phyloP scores from a whole-genome alignment of 2,329 filamentous ascomycete genomes.

The Beauveria scarabaeidicola region DNA sequence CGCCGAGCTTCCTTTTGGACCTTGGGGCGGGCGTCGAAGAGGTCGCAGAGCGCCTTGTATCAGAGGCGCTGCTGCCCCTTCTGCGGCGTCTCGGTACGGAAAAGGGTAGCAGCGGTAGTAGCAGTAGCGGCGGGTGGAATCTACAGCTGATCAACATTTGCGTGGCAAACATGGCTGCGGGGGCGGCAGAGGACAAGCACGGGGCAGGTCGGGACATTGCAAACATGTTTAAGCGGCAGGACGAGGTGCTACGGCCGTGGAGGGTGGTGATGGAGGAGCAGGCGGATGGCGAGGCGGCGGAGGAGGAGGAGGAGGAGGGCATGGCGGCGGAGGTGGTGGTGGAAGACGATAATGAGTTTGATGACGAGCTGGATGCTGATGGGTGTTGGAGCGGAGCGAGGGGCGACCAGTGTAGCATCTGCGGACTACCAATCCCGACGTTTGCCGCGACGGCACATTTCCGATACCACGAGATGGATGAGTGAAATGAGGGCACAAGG shows the following conservation, averaged over 20 bases:
- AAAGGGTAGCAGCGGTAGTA: slow-evolving; percentile 36
- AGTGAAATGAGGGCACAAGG: not conserved
- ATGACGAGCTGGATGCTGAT: not conserved
- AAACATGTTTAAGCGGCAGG: slow-evolving; percentile 72
- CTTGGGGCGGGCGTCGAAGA: slow-evolving; percentile 47
- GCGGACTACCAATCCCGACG: slow-evolving; percentile 43
- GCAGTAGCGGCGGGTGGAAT: slow-evolving; percentile 54
- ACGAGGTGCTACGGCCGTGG: slow-evolving; percentile 60
- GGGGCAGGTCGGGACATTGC: slow-evolving; percentile 67
- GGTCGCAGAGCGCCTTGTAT: slow-evolving; percentile 60
- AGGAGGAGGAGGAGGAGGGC: slow-evolving; percentile 18
- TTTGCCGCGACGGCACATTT: slow-evolving; percentile 52
- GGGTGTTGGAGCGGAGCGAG: slow-evolving; percentile 23
- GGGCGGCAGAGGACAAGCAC: slow-evolving; percentile 39
- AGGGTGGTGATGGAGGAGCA: slow-evolving; percentile 39
- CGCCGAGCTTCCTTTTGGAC: slow-evolving; percentile 68
- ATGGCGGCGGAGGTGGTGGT: not conserved
- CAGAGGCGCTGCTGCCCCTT: slow-evolving; percentile 59
- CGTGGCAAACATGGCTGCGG: slow-evolving; percentile 70
- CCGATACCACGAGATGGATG: slow-evolving; percentile 28
- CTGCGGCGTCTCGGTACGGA: slow-evolving; percentile 57
- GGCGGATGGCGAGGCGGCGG: slow-evolving; percentile 11
- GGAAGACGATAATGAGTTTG: slow-evolving; percentile 8
- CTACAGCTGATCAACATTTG: slow-evolving; percentile 79
- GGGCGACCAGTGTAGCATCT: slow-evolving; percentile 34